Evolutionary conservation across 768 basidiomycete species (phyloP), one percentile per base, ranked within the genome.

Genomic region (Pisolithus marmoratus): DNA sequence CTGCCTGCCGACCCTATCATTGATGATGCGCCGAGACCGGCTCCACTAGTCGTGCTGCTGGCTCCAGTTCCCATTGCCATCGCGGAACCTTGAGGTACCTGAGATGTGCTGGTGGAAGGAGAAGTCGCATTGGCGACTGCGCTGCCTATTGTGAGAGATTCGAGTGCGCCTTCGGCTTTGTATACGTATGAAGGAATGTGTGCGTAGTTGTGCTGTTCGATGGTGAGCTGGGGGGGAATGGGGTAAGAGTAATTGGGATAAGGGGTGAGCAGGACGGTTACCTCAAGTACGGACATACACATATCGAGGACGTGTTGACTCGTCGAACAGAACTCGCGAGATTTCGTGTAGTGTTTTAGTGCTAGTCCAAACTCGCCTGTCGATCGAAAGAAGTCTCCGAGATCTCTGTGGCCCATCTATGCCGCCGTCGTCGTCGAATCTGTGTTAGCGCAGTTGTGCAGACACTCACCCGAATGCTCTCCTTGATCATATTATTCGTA

Each of bases 401-500:
- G 75, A 60, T 97, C 94, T 51, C 94, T 79, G 68, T 94, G 84
- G 0, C 82, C 89, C 90, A 95, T 91, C 91, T 94, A 64, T 34
- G 8, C 9, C 27, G 17, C 31, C n/a, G n/a, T n/a, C 12, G 15
- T 6, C 26, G 12, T 20, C n/a, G 40, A 19, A n/a, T 20, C 43
- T 43, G 27, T 34, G 40, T 15, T 9, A 9, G 38, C 9, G 43
- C 8, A 44, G 23, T 15, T 12, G 19, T 6, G 29, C 41, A 36
- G 36, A 53, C 27, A 73, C 78, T 63, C 65, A 95, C 93, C 61
- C 95, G 76, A 60, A 96, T 94, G 76, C 90, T 94, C 78, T 98
- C 95, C 70, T 96, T 98, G 76, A 98, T 96, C 85, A 97, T 87
- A 66, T 96, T 98, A 60, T 90, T 94, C 57, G 84, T 79, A 63